Conservation (phyloP, 192 early-diverging fungal species). For the Coemansia reversa region DNA sequence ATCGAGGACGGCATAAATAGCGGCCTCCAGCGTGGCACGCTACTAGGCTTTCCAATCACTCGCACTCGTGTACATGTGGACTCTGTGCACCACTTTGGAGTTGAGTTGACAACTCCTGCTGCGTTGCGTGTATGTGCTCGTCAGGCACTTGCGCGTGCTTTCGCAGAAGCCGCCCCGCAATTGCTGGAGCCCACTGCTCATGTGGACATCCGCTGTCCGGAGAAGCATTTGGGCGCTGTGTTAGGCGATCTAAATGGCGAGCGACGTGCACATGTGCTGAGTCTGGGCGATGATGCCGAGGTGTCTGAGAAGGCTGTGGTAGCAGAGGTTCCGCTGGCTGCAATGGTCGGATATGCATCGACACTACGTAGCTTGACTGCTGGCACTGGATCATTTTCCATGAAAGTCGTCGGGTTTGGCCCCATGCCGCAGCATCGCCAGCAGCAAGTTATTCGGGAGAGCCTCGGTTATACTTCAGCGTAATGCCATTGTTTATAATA, state of each 20-base stretch:
- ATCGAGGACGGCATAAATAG: constrained; percentile 65
- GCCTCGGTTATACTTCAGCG: constrained; percentile 56
- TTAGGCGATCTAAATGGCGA: constrained; percentile 79
- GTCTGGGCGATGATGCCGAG: constrained; percentile 50
- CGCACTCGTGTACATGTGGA: constrained; percentile 58
- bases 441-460: constrained; percentile 65
- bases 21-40: constrained; percentile 70
- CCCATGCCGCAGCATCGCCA: constrained; percentile 72
- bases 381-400: constrained; percentile 79
- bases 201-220: constrained; percentile 67
- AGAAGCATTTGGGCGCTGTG: constrained; percentile 71
- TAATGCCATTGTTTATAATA: constrained; percentile 2
- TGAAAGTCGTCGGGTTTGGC: constrained; percentile 82
- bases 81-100: constrained; percentile 58
- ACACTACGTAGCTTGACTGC: constrained; percentile 82
- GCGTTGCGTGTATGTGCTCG: constrained; percentile 65
- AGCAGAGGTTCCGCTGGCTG: constrained; percentile 70
- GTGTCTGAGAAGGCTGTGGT: constrained; percentile 29
- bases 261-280: constrained; percentile 68
- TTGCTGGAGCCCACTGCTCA: constrained; percentile 87
- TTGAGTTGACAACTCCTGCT: constrained; percentile 55
- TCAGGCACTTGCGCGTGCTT: constrained; percentile 61
- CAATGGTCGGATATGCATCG: constrained; percentile 84
- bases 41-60: constrained; percentile 77
- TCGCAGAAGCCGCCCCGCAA: constrained; percentile 32